These are phyloP conservation scores for Ganoderma leucocontextum DNA, from an alignment of 1,284 basidiomycete species.

Conservation along the genomic window DNA sequence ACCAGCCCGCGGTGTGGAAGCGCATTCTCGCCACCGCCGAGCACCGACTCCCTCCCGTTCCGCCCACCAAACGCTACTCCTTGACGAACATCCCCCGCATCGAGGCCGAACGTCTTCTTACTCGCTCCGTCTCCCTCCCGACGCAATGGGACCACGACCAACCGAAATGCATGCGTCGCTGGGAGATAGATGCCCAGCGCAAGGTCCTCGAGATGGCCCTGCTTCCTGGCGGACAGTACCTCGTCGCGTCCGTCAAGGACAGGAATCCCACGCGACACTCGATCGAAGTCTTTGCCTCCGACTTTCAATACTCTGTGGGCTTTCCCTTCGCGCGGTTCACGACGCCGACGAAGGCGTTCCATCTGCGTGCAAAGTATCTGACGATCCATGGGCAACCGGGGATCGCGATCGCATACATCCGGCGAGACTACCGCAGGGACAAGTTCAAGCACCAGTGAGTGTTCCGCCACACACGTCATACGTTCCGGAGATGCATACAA, in stretches of 20 bases:
- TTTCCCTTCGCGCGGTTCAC: constrained; percentile 60
- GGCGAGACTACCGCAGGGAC: constrained; percentile 41
- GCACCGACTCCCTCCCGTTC: constrained; percentile 66
- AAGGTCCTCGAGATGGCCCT: constrained; percentile 65
- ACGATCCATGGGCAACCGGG: constrained; percentile 54
- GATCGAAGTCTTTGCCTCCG: constrained; percentile 63
- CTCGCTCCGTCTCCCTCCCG: constrained; percentile 66
- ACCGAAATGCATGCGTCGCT: constrained; percentile 36
- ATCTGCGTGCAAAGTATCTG: constrained; percentile 72
- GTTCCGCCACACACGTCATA: constrained; percentile 16
- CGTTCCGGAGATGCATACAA: background rate
- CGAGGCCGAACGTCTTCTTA: constrained; percentile 70
- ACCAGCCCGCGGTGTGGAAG: constrained; percentile 75
- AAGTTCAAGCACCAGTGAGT: constrained; percentile 11
- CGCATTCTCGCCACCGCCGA: constrained; percentile 59
- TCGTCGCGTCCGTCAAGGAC: constrained; percentile 67
- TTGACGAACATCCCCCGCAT: constrained; percentile 53
- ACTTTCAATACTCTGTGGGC: constrained; percentile 55
- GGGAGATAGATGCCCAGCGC: constrained; percentile 50
- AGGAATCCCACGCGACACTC: constrained; percentile 52
- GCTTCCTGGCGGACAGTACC: constrained; percentile 75
- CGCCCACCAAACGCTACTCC: constrained; percentile 62
- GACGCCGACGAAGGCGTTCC: constrained; percentile 60
- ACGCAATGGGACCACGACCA: constrained; percentile 39
- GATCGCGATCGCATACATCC: constrained; percentile 65